Conservation (phyloP, 495 filamentous ascomycete species). For the Cercophora sp. region DNA sequence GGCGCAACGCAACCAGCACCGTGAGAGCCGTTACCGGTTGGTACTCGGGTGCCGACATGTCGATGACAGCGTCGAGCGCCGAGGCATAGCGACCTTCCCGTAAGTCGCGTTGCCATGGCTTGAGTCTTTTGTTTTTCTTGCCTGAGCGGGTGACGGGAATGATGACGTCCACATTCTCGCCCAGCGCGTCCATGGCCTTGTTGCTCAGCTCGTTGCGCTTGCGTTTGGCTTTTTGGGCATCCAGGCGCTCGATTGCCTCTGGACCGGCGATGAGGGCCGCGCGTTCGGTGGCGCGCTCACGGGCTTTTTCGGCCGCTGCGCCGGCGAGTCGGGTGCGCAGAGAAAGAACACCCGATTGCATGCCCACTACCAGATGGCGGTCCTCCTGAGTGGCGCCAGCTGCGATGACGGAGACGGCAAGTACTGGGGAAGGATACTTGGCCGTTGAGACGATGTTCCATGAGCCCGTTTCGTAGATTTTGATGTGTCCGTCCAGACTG, state of each 20-base stretch:
- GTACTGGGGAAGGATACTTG: slow-evolving; percentile 87
- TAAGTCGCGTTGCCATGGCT: slow-evolving; percentile 74
- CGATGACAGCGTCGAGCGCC: slow-evolving; percentile 76
- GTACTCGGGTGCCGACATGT: slow-evolving; percentile 39
- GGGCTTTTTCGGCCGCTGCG: slow-evolving; percentile 70
- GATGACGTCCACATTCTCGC: slow-evolving; percentile 82
- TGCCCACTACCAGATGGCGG: slow-evolving; percentile 87
- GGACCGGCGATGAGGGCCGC: slow-evolving; percentile 75
- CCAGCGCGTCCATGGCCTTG: slow-evolving; percentile 75
- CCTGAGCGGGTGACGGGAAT: slow-evolving; percentile 57
- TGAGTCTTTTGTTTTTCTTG: slow-evolving; percentile 52
- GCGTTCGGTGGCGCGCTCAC: slow-evolving; percentile 81
- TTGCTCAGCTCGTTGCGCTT: slow-evolving; percentile 66
- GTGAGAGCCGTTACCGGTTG: slow-evolving; percentile 64
- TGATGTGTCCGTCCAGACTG: slow-evolving; percentile 90
- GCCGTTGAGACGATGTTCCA: slow-evolving; percentile 92
- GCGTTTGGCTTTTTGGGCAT: slow-evolving; percentile 61
- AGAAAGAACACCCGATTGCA: slow-evolving; percentile 85
- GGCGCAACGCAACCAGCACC: slow-evolving; percentile 74
- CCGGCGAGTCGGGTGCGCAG: slow-evolving; percentile 83
- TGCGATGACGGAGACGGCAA: slow-evolving; percentile 72
- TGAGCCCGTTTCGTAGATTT: slow-evolving; percentile 83
- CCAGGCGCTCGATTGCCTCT: slow-evolving; percentile 58
- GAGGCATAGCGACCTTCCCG: slow-evolving; percentile 70
- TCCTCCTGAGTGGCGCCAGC: slow-evolving; percentile 68